Conservation (phyloP, 2,329 filamentous ascomycete genomes). For the Hypocreales sp. region DNA sequence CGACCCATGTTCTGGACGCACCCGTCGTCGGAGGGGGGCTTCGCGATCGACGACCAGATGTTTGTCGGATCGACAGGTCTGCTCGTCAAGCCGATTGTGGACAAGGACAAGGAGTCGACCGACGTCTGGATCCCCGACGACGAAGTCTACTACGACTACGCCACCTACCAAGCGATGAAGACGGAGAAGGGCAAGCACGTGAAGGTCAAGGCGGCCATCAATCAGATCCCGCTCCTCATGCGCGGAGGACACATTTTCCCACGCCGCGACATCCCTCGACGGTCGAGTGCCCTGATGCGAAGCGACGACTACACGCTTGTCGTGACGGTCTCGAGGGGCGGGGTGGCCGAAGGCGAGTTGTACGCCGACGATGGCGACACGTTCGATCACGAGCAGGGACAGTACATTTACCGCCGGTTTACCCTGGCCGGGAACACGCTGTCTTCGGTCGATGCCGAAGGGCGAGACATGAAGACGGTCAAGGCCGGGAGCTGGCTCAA, state of each 20-base stretch:
- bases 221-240: slow-evolving; percentile 82
- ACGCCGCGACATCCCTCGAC: slow-evolving; percentile 73
- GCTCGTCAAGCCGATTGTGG: slow-evolving; percentile 80
- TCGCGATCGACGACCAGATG: slow-evolving; percentile 81
- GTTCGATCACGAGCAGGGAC: slow-evolving; percentile 73
- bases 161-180: slow-evolving; percentile 61
- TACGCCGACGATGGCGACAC: slow-evolving; percentile 92
- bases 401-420: slow-evolving; percentile 79
- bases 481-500: slow-evolving; percentile 58
- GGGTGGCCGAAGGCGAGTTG: slow-evolving; percentile 56
- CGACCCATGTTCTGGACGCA: slow-evolving; percentile 89
- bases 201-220: slow-evolving; percentile 61
- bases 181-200: slow-evolving; percentile 55
- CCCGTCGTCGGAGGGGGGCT: slow-evolving; percentile 72
- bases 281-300: slow-evolving; percentile 77
- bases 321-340: slow-evolving; percentile 45
- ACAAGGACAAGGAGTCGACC: slow-evolving; percentile 54
- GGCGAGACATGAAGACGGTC: slow-evolving; percentile 33
- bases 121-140: slow-evolving; percentile 81
- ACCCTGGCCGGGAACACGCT: slow-evolving; percentile 45
- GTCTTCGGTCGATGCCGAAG: slow-evolving; percentile 52
- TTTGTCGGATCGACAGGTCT: slow-evolving; percentile 81
- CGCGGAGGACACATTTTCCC: slow-evolving; percentile 85
- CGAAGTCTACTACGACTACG: slow-evolving; percentile 91
- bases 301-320: slow-evolving; percentile 93